Evolutionary conservation across 1,139 yeast genomes (phyloP).

Genomic region (Debaryomyces nepalensis): DNA sequence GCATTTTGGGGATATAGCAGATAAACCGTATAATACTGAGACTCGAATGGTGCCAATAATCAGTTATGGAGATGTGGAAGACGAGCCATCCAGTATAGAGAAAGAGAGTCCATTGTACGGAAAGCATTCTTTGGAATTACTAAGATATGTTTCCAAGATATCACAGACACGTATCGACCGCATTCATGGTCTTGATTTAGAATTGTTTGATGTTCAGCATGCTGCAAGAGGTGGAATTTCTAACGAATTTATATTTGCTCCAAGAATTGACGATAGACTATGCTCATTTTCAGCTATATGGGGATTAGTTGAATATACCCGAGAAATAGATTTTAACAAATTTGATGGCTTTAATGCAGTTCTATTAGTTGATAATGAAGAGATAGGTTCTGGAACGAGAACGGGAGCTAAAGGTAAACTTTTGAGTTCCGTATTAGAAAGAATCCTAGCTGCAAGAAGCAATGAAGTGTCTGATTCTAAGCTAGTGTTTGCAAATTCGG

Average conservation of each 20-base stretch:
- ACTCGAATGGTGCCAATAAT: constrained; percentile 49
- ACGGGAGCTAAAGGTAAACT: constrained; percentile 47
- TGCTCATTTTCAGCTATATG: constrained; percentile 48
- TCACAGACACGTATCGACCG: constrained; percentile 31
- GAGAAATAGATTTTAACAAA: constrained; percentile 20
- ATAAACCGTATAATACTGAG: constrained; percentile 41
- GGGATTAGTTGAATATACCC: constrained; percentile 34
- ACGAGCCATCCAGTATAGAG: constrained; percentile 37
- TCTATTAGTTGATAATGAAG: constrained; percentile 50
- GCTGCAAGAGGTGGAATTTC: constrained; percentile 47
- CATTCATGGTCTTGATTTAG: constrained; percentile 43
- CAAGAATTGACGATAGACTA: constrained; percentile 50
- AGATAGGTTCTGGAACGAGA: constrained; percentile 47
- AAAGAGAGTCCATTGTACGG: constrained; percentile 40
- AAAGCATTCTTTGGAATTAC: constrained; percentile 41
- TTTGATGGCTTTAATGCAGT: constrained; percentile 41
- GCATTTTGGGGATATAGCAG: constrained; percentile 42
- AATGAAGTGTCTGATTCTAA: neutral
- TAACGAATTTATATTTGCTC: constrained; percentile 47
- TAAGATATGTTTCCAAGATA: constrained; percentile 39
- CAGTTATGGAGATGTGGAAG: constrained; percentile 32
- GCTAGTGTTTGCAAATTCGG: constrained; percentile 33
- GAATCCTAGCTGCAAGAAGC: constrained; percentile 17
- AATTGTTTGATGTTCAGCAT: constrained; percentile 46
- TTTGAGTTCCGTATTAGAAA: constrained; percentile 23